Evolutionary conservation across 2,329 filamentous ascomycete genomes (phyloP).

Genomic region (Pezicula neosporulosa): DNA sequence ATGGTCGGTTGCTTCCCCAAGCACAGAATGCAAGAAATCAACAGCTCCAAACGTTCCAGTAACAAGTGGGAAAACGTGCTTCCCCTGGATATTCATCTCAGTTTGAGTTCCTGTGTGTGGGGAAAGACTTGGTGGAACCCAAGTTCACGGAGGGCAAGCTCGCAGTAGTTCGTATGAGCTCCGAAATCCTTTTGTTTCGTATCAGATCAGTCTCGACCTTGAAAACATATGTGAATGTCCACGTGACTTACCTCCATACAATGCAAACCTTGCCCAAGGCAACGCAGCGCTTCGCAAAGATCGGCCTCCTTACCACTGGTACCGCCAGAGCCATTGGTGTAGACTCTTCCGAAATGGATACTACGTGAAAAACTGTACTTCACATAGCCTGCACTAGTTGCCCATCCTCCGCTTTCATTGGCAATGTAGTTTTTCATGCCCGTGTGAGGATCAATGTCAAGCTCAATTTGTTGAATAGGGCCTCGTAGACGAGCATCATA

Average conservation of each 20-base stretch:
- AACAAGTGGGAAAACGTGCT: conserved; percentile 68
- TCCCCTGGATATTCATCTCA: conserved; percentile 63
- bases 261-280: conserved; percentile 54
- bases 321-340: conserved; percentile 60
- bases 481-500: conserved; percentile 79
- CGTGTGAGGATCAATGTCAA: conserved; percentile 69
- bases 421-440: conserved; percentile 99
- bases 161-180: conserved; percentile 81
- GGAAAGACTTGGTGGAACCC: conserved; percentile 67
- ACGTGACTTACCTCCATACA: conserved; percentile 37
- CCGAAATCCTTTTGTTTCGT: conserved; percentile 53
- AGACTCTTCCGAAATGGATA: conserved; percentile 75
- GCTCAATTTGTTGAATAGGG: conserved; percentile 68
- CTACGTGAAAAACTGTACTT: conserved; percentile 70
- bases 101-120: conserved; percentile 68
- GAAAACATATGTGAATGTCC: not conserved
- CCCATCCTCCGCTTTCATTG: conserved; percentile 83
- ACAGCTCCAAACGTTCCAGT: conserved; percentile 78
- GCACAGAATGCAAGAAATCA: conserved; percentile 75
- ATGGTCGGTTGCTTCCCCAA: conserved; percentile 75
- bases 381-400: conserved; percentile 84
- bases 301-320: conserved; percentile 67
- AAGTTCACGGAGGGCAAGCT: conserved; percentile 71
- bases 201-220: conserved; percentile 13
- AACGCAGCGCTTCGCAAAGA: conserved; percentile 73